Conservation (phyloP, 2,329 filamentous ascomycete species). For the Cryphonectria nitschkei region DNA sequence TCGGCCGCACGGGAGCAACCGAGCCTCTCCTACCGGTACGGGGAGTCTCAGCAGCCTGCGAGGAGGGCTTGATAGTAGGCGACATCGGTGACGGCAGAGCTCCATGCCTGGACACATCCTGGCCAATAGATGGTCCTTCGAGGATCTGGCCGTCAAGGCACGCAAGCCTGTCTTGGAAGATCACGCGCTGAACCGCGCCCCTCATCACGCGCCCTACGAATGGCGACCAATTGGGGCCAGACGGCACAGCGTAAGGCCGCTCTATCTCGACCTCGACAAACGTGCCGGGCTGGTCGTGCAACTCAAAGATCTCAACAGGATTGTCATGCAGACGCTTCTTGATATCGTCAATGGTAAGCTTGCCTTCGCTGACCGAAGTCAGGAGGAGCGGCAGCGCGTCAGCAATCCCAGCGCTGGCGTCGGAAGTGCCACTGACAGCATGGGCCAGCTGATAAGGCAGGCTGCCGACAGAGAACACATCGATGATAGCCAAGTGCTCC, state of each 20-base stretch:
- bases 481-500: conserved; percentile 73
- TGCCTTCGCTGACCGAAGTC: conserved; percentile 75
- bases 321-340: conserved; percentile 74
- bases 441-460: conserved; percentile 75
- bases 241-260: conserved; percentile 65
- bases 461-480: conserved; percentile 79
- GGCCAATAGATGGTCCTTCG: conserved; percentile 61
- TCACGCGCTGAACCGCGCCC: conserved; percentile 74
- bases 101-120: conserved; percentile 75
- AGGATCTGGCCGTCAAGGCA: conserved; percentile 73
- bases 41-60: conserved; percentile 35
- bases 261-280: conserved; percentile 77
- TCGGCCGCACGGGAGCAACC: conserved; percentile 39
- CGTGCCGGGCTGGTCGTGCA: conserved; percentile 77
- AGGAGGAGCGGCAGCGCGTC: conserved; percentile 76
- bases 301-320: conserved; percentile 79
- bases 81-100: conserved; percentile 56
- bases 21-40: conserved; percentile 41
- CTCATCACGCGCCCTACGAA: conserved; percentile 71
- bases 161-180: conserved; percentile 73
- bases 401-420: conserved; percentile 68
- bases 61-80: conserved; percentile 58
- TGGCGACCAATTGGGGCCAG: conserved; percentile 66
- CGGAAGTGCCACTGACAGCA: conserved; percentile 54
- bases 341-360: conserved; percentile 74